Evolutionary conservation across 352 stramenopile species (phyloP).

Genomic region (Phytopythium kandeliae): DNA sequence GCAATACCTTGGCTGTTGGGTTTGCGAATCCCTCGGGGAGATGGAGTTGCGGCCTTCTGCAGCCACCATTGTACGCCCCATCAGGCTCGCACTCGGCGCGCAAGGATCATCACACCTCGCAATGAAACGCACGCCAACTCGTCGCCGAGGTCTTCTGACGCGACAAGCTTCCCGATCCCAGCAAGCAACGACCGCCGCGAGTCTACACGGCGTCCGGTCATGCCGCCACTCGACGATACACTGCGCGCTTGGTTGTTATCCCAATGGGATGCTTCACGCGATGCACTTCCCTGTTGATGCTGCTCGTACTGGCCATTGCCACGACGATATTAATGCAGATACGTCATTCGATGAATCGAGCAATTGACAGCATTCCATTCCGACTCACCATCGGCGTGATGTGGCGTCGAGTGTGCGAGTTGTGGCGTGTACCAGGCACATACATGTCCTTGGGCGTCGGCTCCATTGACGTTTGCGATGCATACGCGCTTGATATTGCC

Average conservation of each 20-base stretch:
- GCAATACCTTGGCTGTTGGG: slow-evolving; percentile 45
- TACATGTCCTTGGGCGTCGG: slow-evolving; percentile 36
- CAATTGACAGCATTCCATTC: neutral
- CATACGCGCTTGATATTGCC: slow-evolving; percentile 39
- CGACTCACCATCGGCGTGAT: slow-evolving; percentile 44
- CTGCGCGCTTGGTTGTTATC: neutral
- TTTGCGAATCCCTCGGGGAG: slow-evolving; percentile 49
- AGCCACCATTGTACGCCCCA: neutral
- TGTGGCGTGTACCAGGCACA: slow-evolving; percentile 37
- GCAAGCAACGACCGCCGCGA: slow-evolving; percentile 62
- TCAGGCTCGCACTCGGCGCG: neutral
- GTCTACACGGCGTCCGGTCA: slow-evolving; percentile 39
- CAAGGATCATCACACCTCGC: neutral
- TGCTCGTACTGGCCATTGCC: slow-evolving; percentile 11
- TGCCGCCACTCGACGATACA: slow-evolving; percentile 9
- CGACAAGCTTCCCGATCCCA: slow-evolving; percentile 69
- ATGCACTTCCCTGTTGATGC: slow-evolving; percentile 8
- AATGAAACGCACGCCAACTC: slow-evolving; percentile 23
- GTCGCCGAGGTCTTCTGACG: slow-evolving; percentile 37
- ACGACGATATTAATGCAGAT: neutral
- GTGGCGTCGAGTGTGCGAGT: slow-evolving; percentile 61
- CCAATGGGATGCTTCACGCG: slow-evolving; percentile 4
- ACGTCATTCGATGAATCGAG: too few species aligned
- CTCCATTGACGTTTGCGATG: slow-evolving; percentile 52
- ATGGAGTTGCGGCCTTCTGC: slow-evolving; percentile 40